Percentiles rank a stretch among this genome's conserved stretches.
These are phyloP conservation scores for Phytophthora kernoviae DNA, from an alignment of 352 stramenopile species.

Conservation along the genomic window DNA sequence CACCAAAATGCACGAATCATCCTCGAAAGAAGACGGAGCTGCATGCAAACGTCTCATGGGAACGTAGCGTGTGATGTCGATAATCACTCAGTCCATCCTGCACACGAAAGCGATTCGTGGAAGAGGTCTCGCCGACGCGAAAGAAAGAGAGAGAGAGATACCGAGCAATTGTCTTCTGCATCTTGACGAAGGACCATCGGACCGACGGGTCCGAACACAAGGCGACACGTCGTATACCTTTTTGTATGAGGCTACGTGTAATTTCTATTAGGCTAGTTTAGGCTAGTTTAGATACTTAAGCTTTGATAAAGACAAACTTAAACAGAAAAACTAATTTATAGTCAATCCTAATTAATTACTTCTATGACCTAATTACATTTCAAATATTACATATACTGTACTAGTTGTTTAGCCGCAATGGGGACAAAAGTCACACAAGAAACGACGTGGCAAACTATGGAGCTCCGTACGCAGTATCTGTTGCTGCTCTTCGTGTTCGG, in stretches of 20 bases:
- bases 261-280: too few relatives aligned
- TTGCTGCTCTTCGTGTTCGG: conserved; percentile 77
- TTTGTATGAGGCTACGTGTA: too few relatives aligned
- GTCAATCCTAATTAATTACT: background rate
- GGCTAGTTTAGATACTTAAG: too few relatives aligned
- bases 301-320: too few relatives aligned
- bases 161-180: too few relatives aligned
- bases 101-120: conserved; percentile 2
- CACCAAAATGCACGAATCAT: conserved; percentile 1
- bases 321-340: too few relatives aligned
- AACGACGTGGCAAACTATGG: conserved; percentile 33
- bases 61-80: background rate
- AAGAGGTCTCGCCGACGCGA: conserved; percentile 6
- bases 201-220: too few relatives aligned
- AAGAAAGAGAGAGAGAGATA: background rate
- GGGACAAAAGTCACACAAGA: conserved; percentile 15
- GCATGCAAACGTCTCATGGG: too few relatives aligned
- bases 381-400: background rate
- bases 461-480: conserved; percentile 67
- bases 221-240: too few relatives aligned
- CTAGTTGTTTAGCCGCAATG: too few relatives aligned
- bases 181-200: too few relatives aligned
- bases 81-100: background rate
- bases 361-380: background rate
- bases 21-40: background rate